Evolutionary conservation across 2,329 filamentous ascomycete genomes (phyloP), one percentile per base, ranked within the genome.

Genomic region (Metarhizium brunneum): DNA sequence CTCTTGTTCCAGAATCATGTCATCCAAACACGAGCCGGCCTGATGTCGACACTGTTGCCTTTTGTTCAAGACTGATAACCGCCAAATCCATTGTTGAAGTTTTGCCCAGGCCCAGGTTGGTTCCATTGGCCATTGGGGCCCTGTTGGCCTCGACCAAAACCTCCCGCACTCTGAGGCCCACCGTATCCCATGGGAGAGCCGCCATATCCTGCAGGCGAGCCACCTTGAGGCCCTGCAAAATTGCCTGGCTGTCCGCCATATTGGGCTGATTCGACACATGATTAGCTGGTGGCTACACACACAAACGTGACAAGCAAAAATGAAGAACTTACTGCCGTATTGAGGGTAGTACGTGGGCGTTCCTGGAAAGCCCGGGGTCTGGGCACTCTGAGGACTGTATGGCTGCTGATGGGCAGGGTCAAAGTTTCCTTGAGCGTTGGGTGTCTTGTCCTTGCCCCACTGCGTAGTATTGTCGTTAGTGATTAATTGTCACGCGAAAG

Each of bases 401-500:
- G 77, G 74, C 68, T 82, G 82, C 64, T 40, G 25, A 4, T 25
- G 38, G 38, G 88, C 85, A 69, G 88, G 92, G 64, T 90, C 89
- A 65, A 96, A 95, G 63, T 87, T 59, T 59, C 57, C 56, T 59
- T 74, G 71, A 58, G 69, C 81, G 65, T 84, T 91, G 32, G 94
- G 90, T 54, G 92, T 91, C 76, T 96, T 95, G 74, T 99, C 94
- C 77, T 99, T 99, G 70, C 94, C 94, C 94, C 94, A 99, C 92
- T 97, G 68, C 43, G 62, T 30, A 36, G 62, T 30, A 42, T 47
- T 30, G 48, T 47, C 16, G 45, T 57, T 36, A 58, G 48, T 52
- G 18, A 18, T 16, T 54, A 4, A 32, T 50, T 25, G 20, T 20
- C 29, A 29, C 51, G 25, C 10, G 10, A 14, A 38, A 6, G 18